Evolutionary conservation across 2,329 filamentous ascomycete species (phyloP).

Genomic region (Torrubiella hemipterigena): DNA sequence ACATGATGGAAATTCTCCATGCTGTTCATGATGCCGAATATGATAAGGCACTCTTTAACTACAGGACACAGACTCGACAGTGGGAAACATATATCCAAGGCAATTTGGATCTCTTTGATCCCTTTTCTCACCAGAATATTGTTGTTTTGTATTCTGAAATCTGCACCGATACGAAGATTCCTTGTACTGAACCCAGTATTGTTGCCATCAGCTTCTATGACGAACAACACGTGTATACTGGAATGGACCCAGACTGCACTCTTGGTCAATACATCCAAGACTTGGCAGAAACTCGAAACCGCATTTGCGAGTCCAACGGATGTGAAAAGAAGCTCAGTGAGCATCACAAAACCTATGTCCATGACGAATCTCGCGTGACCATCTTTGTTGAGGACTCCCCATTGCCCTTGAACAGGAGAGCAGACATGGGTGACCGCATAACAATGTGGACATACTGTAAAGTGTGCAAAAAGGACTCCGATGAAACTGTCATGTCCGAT

Average conservation of each 20-base stretch:
- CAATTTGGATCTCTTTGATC: constrained; percentile 82
- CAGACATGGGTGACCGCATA: constrained; percentile 51
- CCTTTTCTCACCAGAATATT: constrained; percentile 92
- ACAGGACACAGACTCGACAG: constrained; percentile 84
- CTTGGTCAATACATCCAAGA: constrained; percentile 93
- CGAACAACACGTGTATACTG: constrained; percentile 64
- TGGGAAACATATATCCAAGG: constrained; percentile 94
- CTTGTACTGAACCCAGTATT: constrained; percentile 83
- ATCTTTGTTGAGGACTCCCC: constrained; percentile 61
- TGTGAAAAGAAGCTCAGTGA: constrained; percentile 85
- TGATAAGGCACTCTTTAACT: constrained; percentile 86
- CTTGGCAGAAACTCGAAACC: constrained; percentile 62
- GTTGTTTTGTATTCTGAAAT: constrained; percentile 89
- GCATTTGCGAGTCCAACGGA: constrained; percentile 69
- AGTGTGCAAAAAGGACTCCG: constrained; percentile 79
- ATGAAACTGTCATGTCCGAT: constrained; percentile 81
- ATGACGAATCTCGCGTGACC: constrained; percentile 87
- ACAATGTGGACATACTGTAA: constrained; percentile 98
- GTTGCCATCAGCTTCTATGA: constrained; percentile 89
- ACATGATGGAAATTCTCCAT: constrained; percentile 86
- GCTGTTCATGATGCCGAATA: constrained; percentile 96
- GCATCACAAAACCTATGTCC: constrained; percentile 93
- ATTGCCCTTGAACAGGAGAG: constrained; percentile 27
- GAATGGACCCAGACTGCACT: constrained; percentile 78
- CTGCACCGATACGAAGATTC: constrained; percentile 85